Evolutionary conservation across 805 yeast genomes (phyloP), one percentile per base, ranked within the genome.

Genomic region (Debaryomyces hansenii): DNA sequence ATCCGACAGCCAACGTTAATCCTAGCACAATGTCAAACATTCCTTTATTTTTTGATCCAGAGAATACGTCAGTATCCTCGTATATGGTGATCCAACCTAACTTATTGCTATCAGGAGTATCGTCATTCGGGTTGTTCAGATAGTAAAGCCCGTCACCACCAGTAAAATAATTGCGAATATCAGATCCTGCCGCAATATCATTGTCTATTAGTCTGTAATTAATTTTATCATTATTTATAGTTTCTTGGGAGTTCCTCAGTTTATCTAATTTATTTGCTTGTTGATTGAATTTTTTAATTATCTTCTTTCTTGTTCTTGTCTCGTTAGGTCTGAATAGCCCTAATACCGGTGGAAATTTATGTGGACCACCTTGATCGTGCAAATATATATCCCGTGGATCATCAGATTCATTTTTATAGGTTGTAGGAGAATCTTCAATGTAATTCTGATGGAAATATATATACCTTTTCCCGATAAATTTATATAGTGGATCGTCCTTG

Each of bases 11-110:
- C 47, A 82, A 64, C 0, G 81, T 75, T 53, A 78, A 54, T 0
- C 84, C 85, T 20, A 83, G 50, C 1, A 75, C 78, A 41, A 74
- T 50, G 50, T 82, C 84, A 75, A 82, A 82, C 65, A 73, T 71
- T 0, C 84, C 84, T 43, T 51, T 53, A 18, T 50, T 59, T 44
- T 47, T 58, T 1, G 18, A 15, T 1, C 57, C 59, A 20, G 52
- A 43, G 51, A 68, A 60, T 5, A 65, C 24, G 5, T 47, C 37
- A 4, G 47, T 48, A 16, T 78, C 78, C 20, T 83, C 85, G 53
- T 76, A 82, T 1, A 83, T 65, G 0, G 87, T 82, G 2, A 83
- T 60, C 88, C 88, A 84, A 0, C 88, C 88, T 29, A 82, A 52
- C 54, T 82, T 83, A 45, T 67, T 73, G 40, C 78, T 81, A 57